Conservation (phyloP, 345 rosid genomes). For the Carallia pectinifolia region DNA sequence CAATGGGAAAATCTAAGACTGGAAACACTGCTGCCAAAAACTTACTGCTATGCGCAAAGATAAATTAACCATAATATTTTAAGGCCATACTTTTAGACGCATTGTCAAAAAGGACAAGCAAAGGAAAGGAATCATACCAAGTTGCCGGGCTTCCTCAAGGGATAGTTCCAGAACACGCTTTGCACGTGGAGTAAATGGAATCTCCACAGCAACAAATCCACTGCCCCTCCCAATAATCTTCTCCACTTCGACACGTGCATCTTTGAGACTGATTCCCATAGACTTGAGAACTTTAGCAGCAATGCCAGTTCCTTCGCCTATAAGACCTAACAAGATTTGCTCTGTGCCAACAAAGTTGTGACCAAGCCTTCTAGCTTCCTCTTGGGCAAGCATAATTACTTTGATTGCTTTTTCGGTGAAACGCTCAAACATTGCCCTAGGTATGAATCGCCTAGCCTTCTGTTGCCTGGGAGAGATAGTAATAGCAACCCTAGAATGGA, state of each 20-base stretch:
- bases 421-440: conserved; percentile 90
- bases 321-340: conserved; percentile 82
- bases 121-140: conserved; percentile 42
- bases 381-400: conserved; percentile 95
- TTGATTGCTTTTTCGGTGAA: conserved; percentile 94
- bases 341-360: conserved; percentile 98
- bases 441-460: conserved; percentile 45
- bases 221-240: conserved; percentile 96
- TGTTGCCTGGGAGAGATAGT: conserved; percentile 39
- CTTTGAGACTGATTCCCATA: conserved; percentile 94
- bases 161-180: conserved; percentile 94
- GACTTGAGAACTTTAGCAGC: conserved; percentile 96
- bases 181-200: conserved; percentile 98
- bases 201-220: conserved; percentile 94
- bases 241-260: conserved; percentile 95
- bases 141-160: conserved; percentile 90
- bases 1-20: not conserved
- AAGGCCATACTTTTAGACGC: not conserved
- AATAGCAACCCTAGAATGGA: conserved; percentile 43
- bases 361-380: conserved; percentile 94
- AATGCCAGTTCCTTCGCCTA: conserved; percentile 95
- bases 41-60: not conserved
- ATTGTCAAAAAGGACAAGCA: not conserved
- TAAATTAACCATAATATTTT: not conserved
- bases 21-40: not conserved